Percentiles rank a stretch among this genome's conserved stretches.
These are phyloP conservation scores for Fusarium penzigii DNA, from an alignment of 2,329 filamentous ascomycete genomes.

Conservation along the genomic window DNA sequence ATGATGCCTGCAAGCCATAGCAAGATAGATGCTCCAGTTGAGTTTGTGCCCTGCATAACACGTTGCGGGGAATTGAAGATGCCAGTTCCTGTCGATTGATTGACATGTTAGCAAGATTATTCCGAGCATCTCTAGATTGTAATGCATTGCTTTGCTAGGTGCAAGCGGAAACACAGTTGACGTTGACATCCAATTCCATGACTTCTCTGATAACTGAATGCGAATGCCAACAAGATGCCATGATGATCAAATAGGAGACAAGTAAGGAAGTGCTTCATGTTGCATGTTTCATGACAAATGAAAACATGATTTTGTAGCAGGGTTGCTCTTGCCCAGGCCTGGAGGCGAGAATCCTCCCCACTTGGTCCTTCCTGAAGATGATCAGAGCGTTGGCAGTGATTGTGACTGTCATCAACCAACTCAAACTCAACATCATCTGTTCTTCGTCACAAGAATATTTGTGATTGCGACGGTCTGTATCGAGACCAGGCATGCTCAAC, in stretches of 20 bases:
- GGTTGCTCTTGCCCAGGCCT: neutral
- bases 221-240: constrained; percentile 21
- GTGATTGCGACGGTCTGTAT: no score
- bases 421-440: constrained; percentile 15
- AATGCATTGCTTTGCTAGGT: constrained; percentile 10
- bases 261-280: neutral
- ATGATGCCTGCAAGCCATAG: constrained; percentile 43
- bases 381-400: neutral
- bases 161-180: constrained; percentile 5
- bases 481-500: no score
- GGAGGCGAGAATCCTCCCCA: constrained; percentile 16
- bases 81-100: constrained; percentile 32
- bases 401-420: constrained; percentile 11
- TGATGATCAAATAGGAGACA: neutral
- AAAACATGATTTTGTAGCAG: constrained; percentile 4
- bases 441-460: neutral
- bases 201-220: no score
- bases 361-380: constrained; percentile 11
- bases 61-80: constrained; percentile 38
- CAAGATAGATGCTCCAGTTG: constrained; percentile 37
- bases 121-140: neutral
- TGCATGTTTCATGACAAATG: constrained; percentile 13
- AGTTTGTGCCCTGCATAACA: constrained; percentile 36
- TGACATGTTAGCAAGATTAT: constrained; percentile 8
- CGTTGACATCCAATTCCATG: no score